Base-by-base conservation (phyloP, 441 rosid genomes). In the Caryocar brasiliense region DNA sequence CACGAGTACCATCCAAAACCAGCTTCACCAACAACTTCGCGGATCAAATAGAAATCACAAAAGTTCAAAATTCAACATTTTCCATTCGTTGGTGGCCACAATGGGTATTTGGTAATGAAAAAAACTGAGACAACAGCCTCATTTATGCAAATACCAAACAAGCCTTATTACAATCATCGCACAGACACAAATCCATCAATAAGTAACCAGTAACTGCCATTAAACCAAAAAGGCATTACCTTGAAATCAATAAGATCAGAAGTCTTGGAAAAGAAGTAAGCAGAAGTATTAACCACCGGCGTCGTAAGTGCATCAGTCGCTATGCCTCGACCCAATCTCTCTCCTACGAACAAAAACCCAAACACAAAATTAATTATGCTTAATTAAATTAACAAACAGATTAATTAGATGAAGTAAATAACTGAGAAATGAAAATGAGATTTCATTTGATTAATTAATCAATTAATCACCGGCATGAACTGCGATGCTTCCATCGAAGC, bases 261-360 rank as follows among this genome's bases (percentile, higher is more conserved):
- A 66, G 95, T 80, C 53, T 78, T 79, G 78, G 83, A 82, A 68
- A 88, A 92, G 77, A 77, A 78, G 55, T 83, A 88, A 3, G 95
- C 99, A 68, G 99, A 77, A 37, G 99, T 88, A 58, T 88, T 85
- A 62, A 88, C 90, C 46, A 88, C 86, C 1, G 95, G 99, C 8
- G 97, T 92, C 3, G 99, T 86, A 51, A 92, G 85, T 46, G 92
- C 95, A 82, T 92, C 99, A 4, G 95, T 93, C 32, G 81, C 95
- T 56, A 88, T 86, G 41, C 92, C 90, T 40, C 99, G 87, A 51
- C 97, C 99, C 55, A 83, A 80, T 67, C 95, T 78, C 54, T 93
- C 99, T 62, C 97, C 99, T 92, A 59, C 52, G 13, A 1, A 34
- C 8, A 24, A 26, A 25, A 29, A 13, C 20, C 2, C 5, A 37